Percentiles rank a stretch among this genome's conserved stretches.
These are phyloP conservation scores for Mikania micrantha DNA, from an alignment of 129 eudicot genomes.

Conservation along the genomic window DNA sequence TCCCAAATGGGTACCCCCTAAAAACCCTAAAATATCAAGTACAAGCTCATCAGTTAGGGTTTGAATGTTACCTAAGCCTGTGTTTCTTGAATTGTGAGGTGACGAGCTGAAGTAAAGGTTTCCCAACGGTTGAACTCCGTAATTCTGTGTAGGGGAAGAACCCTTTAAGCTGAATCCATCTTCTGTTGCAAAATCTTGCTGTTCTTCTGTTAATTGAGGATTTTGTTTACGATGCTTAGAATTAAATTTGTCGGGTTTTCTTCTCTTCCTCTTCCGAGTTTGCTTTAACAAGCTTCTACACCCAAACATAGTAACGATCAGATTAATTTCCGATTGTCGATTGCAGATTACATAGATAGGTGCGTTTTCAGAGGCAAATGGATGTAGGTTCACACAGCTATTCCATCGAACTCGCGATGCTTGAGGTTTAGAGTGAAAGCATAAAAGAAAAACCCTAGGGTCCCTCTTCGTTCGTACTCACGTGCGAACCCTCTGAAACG, in stretches of 20 bases:
- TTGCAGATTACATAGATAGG: background rate
- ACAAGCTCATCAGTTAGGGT: conserved; percentile 82
- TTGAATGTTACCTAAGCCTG: conserved; percentile 83
- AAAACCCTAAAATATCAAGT: conserved; percentile 78
- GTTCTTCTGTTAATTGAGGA: conserved; percentile 2
- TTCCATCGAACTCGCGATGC: background rate
- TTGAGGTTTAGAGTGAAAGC: background rate
- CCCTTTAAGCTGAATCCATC: conserved; percentile 64
- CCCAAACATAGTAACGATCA: conserved; percentile 6
- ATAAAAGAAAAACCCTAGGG: too few relatives aligned
- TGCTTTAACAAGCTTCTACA: conserved; percentile 23
- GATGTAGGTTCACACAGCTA: conserved; percentile 18
- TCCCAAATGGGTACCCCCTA: conserved; percentile 66
- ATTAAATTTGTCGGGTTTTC: conserved; percentile 3
- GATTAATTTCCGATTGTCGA: background rate
- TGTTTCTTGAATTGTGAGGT: conserved; percentile 68
- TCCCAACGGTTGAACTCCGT: conserved; percentile 87
- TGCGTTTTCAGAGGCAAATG: background rate
- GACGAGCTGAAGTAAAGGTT: conserved; percentile 58
- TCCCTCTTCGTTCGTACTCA: too few relatives aligned
- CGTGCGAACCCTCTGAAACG: too few relatives aligned
- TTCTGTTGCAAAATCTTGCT: conserved; percentile 31
- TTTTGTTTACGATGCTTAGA: background rate
- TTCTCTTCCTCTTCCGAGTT: conserved; percentile 7
- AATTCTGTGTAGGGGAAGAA: conserved; percentile 48